Base-by-base conservation (phyloP, 2,329 filamentous ascomycete species). In the Xylaria sp. region DNA sequence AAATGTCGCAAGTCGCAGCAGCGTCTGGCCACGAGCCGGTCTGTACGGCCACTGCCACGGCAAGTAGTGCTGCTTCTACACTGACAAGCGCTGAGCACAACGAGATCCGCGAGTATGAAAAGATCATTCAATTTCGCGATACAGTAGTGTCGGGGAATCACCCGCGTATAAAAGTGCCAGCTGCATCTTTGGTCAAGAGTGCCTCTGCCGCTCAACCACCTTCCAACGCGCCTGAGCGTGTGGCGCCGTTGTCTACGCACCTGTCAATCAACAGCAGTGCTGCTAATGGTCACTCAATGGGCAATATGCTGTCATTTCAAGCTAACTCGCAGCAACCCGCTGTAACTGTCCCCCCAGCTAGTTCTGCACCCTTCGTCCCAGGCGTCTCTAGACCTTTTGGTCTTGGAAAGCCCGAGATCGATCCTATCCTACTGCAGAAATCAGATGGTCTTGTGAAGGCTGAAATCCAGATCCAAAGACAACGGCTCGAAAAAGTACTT, bases 391-490 rank as follows among this genome's bases (percentile, higher is more conserved):
- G 73, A 66, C 65, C 78, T 70, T 78, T 77, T 63, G 81, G 79
- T 70, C 77, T 83, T 67, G 77, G 79, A 61, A 85, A 83, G 66
- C 86, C 87, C 62, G 88, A 89, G 75, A 90, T 95, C 78, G 87
- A 96, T 75, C 91, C 92, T 51, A 87, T 96, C 63, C 83, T 96
- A 69, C 83, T 96, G 75, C 89, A 91, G 73, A 97, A 97, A 77
- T 93, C 93, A 68, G 90, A 92, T 73, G 87, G 91, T 73, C 81
- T 96, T 68, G 87, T 95, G 73, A 90, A 87, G 78, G 92, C 92
- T 72, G 92, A 96, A 77, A 80, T 92, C 63, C 87, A 90, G 73
- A 78, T 94, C 65, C 91, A 92, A 77, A 87, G 94, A 65, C 87
- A 93, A 76, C 87, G 90, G 66, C 81, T 97, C 71, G 95, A 98